A percentile compares a stretch with the other conserved stretches of the same genome.
These are phyloP conservation scores for Coemansia sp. DNA, from an alignment of 192 early-diverging fungal species.

Conservation along the genomic window DNA sequence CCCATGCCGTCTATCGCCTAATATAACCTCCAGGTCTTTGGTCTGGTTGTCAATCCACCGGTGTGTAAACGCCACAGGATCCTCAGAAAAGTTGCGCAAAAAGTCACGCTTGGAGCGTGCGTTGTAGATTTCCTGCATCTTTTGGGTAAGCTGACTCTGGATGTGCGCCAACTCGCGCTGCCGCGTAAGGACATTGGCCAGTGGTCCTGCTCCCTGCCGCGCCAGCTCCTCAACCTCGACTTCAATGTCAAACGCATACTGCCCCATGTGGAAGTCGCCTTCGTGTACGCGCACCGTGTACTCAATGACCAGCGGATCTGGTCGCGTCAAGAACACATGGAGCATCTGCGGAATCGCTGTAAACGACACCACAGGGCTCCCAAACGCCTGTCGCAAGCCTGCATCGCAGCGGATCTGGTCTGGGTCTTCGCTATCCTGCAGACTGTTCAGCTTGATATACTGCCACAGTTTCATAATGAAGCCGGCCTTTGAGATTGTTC, in stretches of 20 bases:
- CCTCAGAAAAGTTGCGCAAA: constrained; percentile 79
- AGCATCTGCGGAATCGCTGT: constrained; percentile 82
- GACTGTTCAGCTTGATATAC: constrained; percentile 89
- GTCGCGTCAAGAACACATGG: constrained; percentile 67
- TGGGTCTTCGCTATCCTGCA: constrained; percentile 91
- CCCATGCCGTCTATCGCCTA: constrained; percentile 47
- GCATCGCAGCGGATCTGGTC: constrained; percentile 82
- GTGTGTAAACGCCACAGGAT: constrained; percentile 88
- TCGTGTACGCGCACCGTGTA: constrained; percentile 78
- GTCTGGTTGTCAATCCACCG: constrained; percentile 92
- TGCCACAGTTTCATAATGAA: constrained; percentile 92
- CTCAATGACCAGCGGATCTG: constrained; percentile 86
- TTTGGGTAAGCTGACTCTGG: constrained; percentile 66
- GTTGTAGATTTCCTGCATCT: constrained; percentile 83
- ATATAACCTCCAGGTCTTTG: constrained; percentile 82
- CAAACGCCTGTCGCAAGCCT: constrained; percentile 69
- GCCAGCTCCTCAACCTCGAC: constrained; percentile 82
- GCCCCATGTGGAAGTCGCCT: constrained; percentile 74
- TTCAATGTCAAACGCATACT: constrained; percentile 88
- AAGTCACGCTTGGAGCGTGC: constrained; percentile 92
- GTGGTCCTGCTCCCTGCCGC: constrained; percentile 59
- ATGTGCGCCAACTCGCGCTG: constrained; percentile 57
- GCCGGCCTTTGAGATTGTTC: constrained; percentile 29
- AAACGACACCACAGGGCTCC: constrained; percentile 68
- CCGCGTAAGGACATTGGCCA: constrained; percentile 49